phyloP scores from a whole-genome alignment of 2,329 filamentous ascomycete genomes.

The Sclerotinia trifoliorum region DNA sequence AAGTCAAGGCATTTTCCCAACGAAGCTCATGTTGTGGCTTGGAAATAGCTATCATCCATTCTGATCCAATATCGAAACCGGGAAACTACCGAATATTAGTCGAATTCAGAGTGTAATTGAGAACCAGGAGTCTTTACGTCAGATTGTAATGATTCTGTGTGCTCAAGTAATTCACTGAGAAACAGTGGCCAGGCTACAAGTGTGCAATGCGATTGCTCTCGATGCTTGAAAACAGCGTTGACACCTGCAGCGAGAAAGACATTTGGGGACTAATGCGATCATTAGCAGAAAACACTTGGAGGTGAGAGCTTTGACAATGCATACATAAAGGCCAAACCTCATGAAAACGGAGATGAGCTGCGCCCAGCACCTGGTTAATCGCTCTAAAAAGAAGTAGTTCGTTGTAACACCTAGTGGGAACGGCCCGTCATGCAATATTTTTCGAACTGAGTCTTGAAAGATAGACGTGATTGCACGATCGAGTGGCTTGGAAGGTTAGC shows the following conservation, averaged over 20 bases:
- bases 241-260: conserved; percentile 28
- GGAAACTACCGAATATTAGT: conserved; percentile 33
- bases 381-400: conserved; percentile 19
- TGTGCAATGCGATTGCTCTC: conserved; percentile 47
- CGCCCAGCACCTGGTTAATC: conserved; percentile 22
- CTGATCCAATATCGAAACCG: conserved; percentile 45
- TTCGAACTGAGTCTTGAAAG: conserved; percentile 25
- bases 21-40: conserved; percentile 49
- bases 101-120: not conserved
- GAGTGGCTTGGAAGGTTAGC: conserved; percentile 32
- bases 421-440: conserved; percentile 23
- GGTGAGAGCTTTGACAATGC: conserved; percentile 41
- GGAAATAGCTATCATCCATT: conserved; percentile 54
- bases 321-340: conserved; percentile 30
- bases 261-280: conserved; percentile 38
- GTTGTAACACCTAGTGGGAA: not conserved
- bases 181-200: conserved; percentile 53
- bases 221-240: conserved; percentile 39
- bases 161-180: conserved; percentile 49
- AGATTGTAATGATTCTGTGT: conserved; percentile 46
- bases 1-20: conserved; percentile 40
- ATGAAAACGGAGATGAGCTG: conserved; percentile 23
- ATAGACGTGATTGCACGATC: conserved; percentile 26
- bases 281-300: conserved; percentile 41
- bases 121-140: conserved; percentile 22